Evolutionary conservation across 805 yeast genomes (phyloP).

Genomic region (Candida parachauliodes): DNA sequence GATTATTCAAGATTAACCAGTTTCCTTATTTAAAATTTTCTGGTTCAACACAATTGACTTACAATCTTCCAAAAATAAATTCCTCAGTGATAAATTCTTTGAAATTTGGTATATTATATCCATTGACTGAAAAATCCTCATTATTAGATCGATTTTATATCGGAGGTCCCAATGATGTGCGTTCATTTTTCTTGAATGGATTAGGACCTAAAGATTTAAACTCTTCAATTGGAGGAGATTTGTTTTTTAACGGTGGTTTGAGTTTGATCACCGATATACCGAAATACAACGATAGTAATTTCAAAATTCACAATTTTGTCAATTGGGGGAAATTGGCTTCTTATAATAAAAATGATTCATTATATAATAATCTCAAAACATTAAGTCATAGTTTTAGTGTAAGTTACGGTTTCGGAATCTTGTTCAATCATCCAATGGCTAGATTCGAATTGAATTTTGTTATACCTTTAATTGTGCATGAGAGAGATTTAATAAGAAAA

Average conservation of each 20-base stretch:
- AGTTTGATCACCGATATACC: conserved; percentile 46
- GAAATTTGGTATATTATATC: conserved; percentile 31
- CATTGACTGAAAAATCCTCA: conserved; percentile 19
- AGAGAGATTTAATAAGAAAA: conserved; percentile 45
- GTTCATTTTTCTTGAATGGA: conserved; percentile 51
- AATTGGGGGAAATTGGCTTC: conserved; percentile 46
- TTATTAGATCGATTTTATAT: conserved; percentile 51
- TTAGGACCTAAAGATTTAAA: conserved; percentile 53
- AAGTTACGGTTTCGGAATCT: conserved; percentile 46
- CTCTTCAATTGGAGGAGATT: conserved; percentile 51
- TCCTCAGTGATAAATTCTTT: conserved; percentile 23
- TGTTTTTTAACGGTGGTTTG: conserved; percentile 43
- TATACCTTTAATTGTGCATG: conserved; percentile 43
- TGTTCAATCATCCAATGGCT: conserved; percentile 56
- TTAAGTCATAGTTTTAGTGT: conserved; percentile 24
- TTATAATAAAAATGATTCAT: conserved; percentile 11
- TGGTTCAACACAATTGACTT: conserved; percentile 37
- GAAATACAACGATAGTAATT: conserved; percentile 38
- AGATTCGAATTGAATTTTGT: conserved; percentile 56
- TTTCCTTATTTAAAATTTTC: conserved; percentile 40
- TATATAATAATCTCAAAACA: conserved; percentile 7
- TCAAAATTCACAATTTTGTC: conserved; percentile 46
- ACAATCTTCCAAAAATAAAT: conserved; percentile 14
- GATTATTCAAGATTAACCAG: conserved; percentile 23
- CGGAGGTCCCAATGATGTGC: conserved; percentile 60